phyloP scores from a whole-genome alignment of 352 stramenopile species.

The Blastocystis sp. region DNA sequence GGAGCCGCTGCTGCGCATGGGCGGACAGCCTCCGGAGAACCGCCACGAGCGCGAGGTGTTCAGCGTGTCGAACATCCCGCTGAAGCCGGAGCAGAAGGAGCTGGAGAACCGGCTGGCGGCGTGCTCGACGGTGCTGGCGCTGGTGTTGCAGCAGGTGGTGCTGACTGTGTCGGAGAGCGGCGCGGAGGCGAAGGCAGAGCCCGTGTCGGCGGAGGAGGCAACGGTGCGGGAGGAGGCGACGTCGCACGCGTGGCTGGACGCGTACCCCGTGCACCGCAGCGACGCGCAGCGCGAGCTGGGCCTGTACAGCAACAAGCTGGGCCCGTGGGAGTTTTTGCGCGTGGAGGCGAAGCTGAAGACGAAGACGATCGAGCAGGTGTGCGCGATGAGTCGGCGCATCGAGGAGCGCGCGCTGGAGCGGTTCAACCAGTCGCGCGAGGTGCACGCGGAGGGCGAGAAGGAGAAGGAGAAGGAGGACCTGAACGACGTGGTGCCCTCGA shows the following conservation, averaged over 20 bases:
- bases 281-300: not conserved
- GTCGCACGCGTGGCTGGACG: not conserved
- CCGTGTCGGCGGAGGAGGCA: not conserved
- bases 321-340: slow-evolving; percentile 63
- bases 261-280: not conserved
- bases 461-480: slow-evolving; percentile 68
- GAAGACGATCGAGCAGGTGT: slow-evolving; percentile 47
- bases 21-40: not conserved
- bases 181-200: not conserved
- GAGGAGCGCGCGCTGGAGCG: slow-evolving; percentile 39
- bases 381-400: slow-evolving; percentile 54
- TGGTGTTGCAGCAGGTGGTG: too few species aligned
- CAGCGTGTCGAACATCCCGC: too few species aligned
- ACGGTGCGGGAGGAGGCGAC: not conserved
- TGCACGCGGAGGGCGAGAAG: slow-evolving; percentile 42
- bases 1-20: not conserved
- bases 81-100: not conserved
- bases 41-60: not conserved
- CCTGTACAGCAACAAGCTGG: slow-evolving; percentile 47
- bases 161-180: not conserved
- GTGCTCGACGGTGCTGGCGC: too few species aligned
- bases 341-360: slow-evolving; percentile 63
- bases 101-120: too few species aligned
- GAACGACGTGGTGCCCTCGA: slow-evolving; percentile 41
- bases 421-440: slow-evolving; percentile 32